phyloP scores from a whole-genome alignment of 164 flowering plant genomes.

The Houttuynia cordata region DNA sequence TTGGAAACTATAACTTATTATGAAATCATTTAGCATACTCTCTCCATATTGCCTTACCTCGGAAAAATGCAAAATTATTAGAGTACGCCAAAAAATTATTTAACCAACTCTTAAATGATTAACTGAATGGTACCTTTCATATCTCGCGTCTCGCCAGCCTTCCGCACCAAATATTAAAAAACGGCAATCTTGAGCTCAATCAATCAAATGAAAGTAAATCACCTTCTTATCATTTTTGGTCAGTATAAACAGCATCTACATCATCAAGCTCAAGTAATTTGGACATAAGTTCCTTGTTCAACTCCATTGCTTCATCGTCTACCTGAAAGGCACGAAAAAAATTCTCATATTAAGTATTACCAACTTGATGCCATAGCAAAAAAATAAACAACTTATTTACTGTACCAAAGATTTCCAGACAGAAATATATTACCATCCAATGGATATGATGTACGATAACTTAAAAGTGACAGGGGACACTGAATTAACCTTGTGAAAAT shows the following conservation, averaged over 20 bases:
- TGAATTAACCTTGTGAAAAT: not conserved
- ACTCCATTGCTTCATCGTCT: conserved; percentile 90
- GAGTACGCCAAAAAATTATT: no score
- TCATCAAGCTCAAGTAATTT: conserved; percentile 90
- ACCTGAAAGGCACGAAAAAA: conserved; percentile 40
- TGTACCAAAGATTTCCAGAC: not conserved
- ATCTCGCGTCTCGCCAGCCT: no score
- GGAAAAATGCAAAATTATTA: no score
- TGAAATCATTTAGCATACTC: no score
- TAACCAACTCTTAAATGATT: no score
- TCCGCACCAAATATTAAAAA: not conserved
- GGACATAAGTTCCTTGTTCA: conserved; percentile 77
- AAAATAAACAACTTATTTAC: not conserved
- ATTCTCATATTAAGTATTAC: not conserved
- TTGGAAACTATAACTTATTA: no score
- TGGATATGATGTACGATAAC: not conserved
- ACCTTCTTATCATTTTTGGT: conserved; percentile 29
- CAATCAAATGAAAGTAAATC: not conserved
- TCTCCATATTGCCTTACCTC: no score
- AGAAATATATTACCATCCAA: not conserved
- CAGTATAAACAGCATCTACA: conserved; percentile 93
- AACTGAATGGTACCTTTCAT: no score
- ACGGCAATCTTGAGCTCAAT: not conserved
- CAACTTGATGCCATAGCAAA: not conserved
- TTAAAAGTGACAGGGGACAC: not conserved